A percentile compares a stretch with the other conserved stretches of the same genome.
phyloP scores from a whole-genome alignment of 164 flowering plant genomes.

The Sedum album region DNA sequence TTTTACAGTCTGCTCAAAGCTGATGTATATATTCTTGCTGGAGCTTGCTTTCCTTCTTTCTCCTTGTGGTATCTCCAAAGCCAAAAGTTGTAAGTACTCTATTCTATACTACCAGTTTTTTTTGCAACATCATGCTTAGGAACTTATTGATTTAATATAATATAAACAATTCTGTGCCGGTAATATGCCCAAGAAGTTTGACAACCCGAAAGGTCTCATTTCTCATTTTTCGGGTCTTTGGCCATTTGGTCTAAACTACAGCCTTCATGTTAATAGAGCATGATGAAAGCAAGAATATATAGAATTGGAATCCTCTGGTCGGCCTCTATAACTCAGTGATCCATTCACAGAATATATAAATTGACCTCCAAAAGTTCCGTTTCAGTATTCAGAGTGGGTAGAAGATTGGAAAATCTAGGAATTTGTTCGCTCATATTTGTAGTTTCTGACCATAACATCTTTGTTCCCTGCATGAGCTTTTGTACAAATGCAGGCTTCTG shows the following conservation, averaged over 20 bases:
- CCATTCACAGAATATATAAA: background rate
- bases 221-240: background rate
- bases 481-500: background rate
- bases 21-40: background rate
- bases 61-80: background rate
- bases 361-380: background rate
- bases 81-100: background rate
- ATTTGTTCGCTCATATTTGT: too few species aligned
- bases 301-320: constrained; percentile 36
- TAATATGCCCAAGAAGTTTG: background rate
- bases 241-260: background rate
- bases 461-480: too few species aligned
- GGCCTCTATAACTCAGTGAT: constrained; percentile 27
- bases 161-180: too few species aligned
- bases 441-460: too few species aligned
- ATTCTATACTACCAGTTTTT: background rate
- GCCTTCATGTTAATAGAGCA: constrained; percentile 2
- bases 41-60: constrained; percentile 1
- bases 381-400: background rate
- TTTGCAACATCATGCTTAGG: background rate
- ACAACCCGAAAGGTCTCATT: background rate
- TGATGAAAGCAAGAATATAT: constrained; percentile 1
- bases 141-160: background rate
- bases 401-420: too few species aligned
- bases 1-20: background rate